Evolutionary conservation across 257 asterid species (phyloP), one percentile per base, ranked within the genome.

Genomic region (Gentiana macrophylla): DNA sequence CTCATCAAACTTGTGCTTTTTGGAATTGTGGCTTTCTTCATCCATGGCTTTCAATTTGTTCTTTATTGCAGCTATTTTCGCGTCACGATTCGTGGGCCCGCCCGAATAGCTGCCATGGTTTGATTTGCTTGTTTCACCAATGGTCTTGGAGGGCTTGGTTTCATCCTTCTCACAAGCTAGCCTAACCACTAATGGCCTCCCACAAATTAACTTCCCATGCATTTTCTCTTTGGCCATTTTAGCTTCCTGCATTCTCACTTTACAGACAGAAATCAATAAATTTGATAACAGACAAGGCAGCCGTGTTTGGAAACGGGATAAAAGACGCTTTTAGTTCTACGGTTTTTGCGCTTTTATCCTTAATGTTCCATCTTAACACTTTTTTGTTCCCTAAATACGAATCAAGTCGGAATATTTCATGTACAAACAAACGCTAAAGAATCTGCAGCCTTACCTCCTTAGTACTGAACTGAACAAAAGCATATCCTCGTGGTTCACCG

Each of bases 201-300:
- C 82, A 48, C 76, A 67, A 10, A 86, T 89, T 83, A 77, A 71
- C 72, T 82, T 75, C 63, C 94, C 94, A 46, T 89, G 94, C 95
- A 89, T 89, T 77, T 78, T 82, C 75, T 86, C 97, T 84, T 84
- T 86, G 73, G 94, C 95, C 61, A 55, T 12, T 66, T 71, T 62
- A 73, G 95, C 97, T 77, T 86, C 97, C 95, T 89, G 93, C 95
- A 83, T 86, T 69, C 95, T 88, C 90, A 88, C 97, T 88, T 88
- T 79, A 75, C 72, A 77, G 62, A 66, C 52, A 68, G 74, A 77
- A 74, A 80, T 74, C 76, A 73, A 71, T 52, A 66, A 70, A 57
- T 69, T 60, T 69, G 72, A 55, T 55, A 49, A 53, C 1, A 55
- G 3, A 37, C 12, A 37, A 12, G 4, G 62, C 15, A 35, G 24